Percentiles rank a stretch among this genome's conserved stretches.
phyloP scores from a whole-genome alignment of 2,329 filamentous ascomycete species.

The Diplodia scrobiculata region DNA sequence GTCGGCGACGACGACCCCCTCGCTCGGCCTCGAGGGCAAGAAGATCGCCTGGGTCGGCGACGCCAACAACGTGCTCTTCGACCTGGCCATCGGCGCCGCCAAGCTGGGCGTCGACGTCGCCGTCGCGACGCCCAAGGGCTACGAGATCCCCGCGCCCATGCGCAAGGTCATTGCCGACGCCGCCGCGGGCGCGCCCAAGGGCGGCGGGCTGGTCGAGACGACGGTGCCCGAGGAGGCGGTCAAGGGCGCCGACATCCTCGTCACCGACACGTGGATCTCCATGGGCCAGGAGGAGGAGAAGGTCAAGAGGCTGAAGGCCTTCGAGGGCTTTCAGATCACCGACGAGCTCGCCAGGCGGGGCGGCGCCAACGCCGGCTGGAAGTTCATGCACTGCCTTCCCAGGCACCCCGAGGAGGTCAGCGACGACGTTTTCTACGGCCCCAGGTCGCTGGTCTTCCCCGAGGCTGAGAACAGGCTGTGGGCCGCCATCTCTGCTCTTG shows the following conservation, averaged over 20 bases:
- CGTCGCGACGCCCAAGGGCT: slow-evolving; percentile 83
- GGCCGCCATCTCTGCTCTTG: slow-evolving; percentile 79
- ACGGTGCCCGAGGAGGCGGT: slow-evolving; percentile 80
- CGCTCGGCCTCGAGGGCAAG: slow-evolving; percentile 72
- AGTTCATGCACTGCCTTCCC: slow-evolving; percentile 98
- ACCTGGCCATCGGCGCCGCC: slow-evolving; percentile 81
- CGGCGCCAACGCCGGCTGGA: slow-evolving; percentile 86
- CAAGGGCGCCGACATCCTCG: slow-evolving; percentile 81
- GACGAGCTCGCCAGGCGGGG: slow-evolving; percentile 78
- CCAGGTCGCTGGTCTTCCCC: slow-evolving; percentile 81
- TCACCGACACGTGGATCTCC: slow-evolving; percentile 97
- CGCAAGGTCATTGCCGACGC: slow-evolving; percentile 69
- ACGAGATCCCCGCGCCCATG: slow-evolving; percentile 77
- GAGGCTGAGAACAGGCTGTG: slow-evolving; percentile 95
- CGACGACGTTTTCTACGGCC: slow-evolving; percentile 91
- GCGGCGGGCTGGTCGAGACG: slow-evolving; percentile 73
- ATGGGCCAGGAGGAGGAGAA: slow-evolving; percentile 95
- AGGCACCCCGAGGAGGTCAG: slow-evolving; percentile 89
- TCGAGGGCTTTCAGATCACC: slow-evolving; percentile 90
- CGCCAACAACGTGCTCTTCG: slow-evolving; percentile 95
- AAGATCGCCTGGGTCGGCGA: slow-evolving; percentile 97
- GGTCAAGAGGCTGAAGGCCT: slow-evolving; percentile 74
- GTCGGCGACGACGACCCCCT: slow-evolving; percentile 43
- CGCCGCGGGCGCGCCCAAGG: slow-evolving; percentile 55
- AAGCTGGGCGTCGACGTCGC: slow-evolving; percentile 86